Evolutionary conservation across 257 asterid species (phyloP).

Genomic region (Anisodus acutangulus): DNA sequence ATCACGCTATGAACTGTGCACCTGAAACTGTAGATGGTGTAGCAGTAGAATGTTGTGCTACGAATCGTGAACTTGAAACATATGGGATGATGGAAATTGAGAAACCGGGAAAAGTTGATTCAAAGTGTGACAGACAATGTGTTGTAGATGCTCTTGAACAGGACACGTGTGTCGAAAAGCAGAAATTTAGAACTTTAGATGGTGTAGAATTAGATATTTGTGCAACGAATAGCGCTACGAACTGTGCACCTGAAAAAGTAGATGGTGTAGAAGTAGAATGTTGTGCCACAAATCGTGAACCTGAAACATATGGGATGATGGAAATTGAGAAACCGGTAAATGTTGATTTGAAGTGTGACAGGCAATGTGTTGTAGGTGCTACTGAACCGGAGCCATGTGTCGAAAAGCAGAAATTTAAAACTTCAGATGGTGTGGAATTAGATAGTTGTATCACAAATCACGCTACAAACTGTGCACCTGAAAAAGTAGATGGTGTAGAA

Average conservation of each 20-base stretch:
- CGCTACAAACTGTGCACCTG: slow-evolving; percentile 31
- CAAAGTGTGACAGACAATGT: slow-evolving; percentile 40
- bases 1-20: slow-evolving; percentile 25
- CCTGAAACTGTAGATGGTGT: slow-evolving; percentile 28
- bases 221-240: slow-evolving; percentile 30
- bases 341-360: slow-evolving; percentile 45
- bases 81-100: slow-evolving; percentile 47
- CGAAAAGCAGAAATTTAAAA: slow-evolving; percentile 42
- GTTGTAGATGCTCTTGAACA: slow-evolving; percentile 38
- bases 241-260: slow-evolving; percentile 31
- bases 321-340: slow-evolving; percentile 41
- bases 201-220: slow-evolving; percentile 35
- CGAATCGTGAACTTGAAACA: background rate
- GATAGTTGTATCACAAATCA: slow-evolving; percentile 31
- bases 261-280: slow-evolving; percentile 27
- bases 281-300: slow-evolving; percentile 27
- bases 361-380: slow-evolving; percentile 35
- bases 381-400: slow-evolving; percentile 29
- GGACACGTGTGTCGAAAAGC: slow-evolving; percentile 35
- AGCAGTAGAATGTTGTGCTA: slow-evolving; percentile 33
- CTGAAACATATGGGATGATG: slow-evolving; percentile 35
- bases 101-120: slow-evolving; percentile 37
- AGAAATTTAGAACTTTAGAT: slow-evolving; percentile 35
- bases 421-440: slow-evolving; percentile 36
- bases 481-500: slow-evolving; percentile 32